Evolutionary conservation across 2,329 filamentous ascomycete genomes (phyloP).

Genomic region (Teratosphaeria destructans): DNA sequence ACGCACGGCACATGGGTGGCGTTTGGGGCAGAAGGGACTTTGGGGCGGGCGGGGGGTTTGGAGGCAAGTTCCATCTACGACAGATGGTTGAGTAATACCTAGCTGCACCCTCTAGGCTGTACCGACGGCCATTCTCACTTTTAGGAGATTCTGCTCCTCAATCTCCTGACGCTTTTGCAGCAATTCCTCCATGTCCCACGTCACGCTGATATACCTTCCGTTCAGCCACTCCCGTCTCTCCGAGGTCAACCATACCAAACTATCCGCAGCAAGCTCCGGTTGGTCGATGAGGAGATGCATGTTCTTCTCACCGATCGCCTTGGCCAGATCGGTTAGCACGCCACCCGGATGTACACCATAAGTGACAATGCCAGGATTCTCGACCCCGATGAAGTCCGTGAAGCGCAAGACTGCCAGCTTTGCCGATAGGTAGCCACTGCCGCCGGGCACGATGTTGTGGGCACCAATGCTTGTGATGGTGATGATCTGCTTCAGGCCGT

Average conservation of each 20-base stretch:
- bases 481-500: slow-evolving; percentile 32
- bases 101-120: not conserved
- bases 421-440: slow-evolving; percentile 36
- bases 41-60: not conserved
- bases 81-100: not conserved
- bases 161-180: slow-evolving; percentile 3
- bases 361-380: slow-evolving; percentile 36
- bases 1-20: not conserved
- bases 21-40: not conserved
- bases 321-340: slow-evolving; percentile 32
- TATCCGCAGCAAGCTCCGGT: slow-evolving; percentile 21
- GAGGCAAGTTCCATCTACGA: not conserved
- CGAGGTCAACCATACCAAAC: slow-evolving; percentile 22
- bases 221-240: slow-evolving; percentile 28
- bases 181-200: slow-evolving; percentile 32
- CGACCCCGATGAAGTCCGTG: slow-evolving; percentile 34
- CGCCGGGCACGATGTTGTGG: slow-evolving; percentile 22
- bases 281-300: slow-evolving; percentile 18
- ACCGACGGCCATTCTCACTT: not conserved
- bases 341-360: slow-evolving; percentile 36
- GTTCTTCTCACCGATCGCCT: slow-evolving; percentile 24
- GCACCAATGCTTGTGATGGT: slow-evolving; percentile 33
- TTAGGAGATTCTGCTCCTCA: not conserved
- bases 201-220: slow-evolving; percentile 27
- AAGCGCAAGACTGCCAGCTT: slow-evolving; percentile 38